A percentile compares a stretch with the other conserved stretches of the same genome.
Evolutionary conservation across 495 filamentous ascomycete genomes (phyloP).

Genomic region (Amphirosellinia nigrospora): DNA sequence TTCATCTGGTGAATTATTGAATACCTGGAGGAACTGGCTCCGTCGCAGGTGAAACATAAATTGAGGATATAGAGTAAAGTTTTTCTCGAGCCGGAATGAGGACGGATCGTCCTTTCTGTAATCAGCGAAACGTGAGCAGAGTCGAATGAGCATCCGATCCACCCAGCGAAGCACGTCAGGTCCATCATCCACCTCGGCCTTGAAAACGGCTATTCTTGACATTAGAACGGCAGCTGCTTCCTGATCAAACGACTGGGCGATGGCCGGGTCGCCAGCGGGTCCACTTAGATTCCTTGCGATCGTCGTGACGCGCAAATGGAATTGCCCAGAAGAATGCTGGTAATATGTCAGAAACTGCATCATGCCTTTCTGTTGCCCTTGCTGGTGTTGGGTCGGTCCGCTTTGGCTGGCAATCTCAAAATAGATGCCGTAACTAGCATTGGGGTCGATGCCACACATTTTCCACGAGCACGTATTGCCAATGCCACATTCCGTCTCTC

Average conservation of each 20-base stretch:
- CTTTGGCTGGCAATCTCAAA: conserved; percentile 98
- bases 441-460: conserved; percentile 97
- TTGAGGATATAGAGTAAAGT: conserved; percentile 98
- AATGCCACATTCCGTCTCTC: conserved; percentile 97
- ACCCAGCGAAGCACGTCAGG: conserved; percentile 99
- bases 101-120: conserved; percentile 98
- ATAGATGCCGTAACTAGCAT: conserved; percentile 92
- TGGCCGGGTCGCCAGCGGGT: conserved; percentile 93
- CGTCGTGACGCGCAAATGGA: conserved; percentile 94
- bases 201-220: conserved; percentile 98
- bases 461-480: conserved; percentile 99
- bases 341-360: conserved; percentile 99
- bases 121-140: conserved; percentile 97
- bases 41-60: conserved; percentile 99
- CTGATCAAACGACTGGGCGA: conserved; percentile 98
- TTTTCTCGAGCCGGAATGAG: conserved; percentile 97
- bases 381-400: conserved; percentile 83
- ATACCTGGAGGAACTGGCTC: conserved; percentile 98
- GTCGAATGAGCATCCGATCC: conserved; percentile 95
- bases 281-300: conserved; percentile 91
- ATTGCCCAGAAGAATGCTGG: conserved; percentile 95
- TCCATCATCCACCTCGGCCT: conserved; percentile 97
- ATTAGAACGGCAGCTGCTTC: conserved; percentile 98
- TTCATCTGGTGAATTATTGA: conserved; percentile 99
- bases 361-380: conserved; percentile 88